Evolutionary conservation across 2,329 filamentous ascomycete genomes (phyloP), one percentile per base, ranked within the genome.

Genomic region (Dactylella cylindrospora): DNA sequence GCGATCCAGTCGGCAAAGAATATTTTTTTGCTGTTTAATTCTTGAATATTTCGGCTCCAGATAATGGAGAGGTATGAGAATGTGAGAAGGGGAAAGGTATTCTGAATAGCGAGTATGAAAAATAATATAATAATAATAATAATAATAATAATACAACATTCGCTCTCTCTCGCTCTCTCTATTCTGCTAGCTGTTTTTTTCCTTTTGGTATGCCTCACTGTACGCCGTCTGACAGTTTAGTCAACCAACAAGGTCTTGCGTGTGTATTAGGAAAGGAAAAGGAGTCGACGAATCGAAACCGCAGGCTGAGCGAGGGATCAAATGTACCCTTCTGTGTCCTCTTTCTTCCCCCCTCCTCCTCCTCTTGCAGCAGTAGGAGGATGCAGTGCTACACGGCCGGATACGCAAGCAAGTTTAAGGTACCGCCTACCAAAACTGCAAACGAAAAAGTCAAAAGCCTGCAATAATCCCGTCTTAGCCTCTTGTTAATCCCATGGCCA

Each of bases 351-450:
- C n/a, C n/a, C n/a, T n/a, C n/a, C n/a, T n/a, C n/a, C n/a, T n/a
- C n/a, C n/a, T n/a, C n/a, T n/a, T n/a, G n/a, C n/a, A n/a, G n/a
- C n/a, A n/a, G n/a, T n/a, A n/a, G n/a, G n/a, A n/a, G n/a, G 9
- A 25, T 19, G 8, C n/a, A n/a, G 13, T 23, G 36, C 35, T 15
- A 25, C 26, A 23, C 17, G 25, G 25, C 13, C 40, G 51, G 51
- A 41, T 47, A 35, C 17, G 7, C 28, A 36, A 31, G 44, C 29
- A 57, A 46, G 49, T 57, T 47, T 43, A 49, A 31, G 20, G 36
- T 57, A 57, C 52, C 52, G 52, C 52, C 52, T 57, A 57, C 52
- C 52, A 50, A 57, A 57, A 57, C 52, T 39, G 52, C 52, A 57
- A 36, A 38, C 44, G 23, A 7, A 35, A 35, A 15, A 15, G n/a